Evolutionary conservation across 108 stramenopile species (phyloP), one percentile per base, ranked within the genome.

Genomic region (Pseudonitzschia pungens): DNA sequence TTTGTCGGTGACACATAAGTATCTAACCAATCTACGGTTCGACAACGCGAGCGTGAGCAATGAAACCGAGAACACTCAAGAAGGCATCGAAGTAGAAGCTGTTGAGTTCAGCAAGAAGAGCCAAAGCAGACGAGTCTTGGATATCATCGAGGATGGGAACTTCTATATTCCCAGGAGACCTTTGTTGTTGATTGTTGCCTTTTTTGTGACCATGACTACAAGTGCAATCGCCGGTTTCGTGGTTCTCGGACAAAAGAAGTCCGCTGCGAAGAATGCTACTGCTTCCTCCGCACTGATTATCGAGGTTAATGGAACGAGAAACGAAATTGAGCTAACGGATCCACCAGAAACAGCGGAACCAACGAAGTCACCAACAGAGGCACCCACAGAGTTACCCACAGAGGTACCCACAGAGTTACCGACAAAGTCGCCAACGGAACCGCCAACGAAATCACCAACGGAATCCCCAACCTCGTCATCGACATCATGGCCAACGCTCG

Each of bases 11-110:
- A 5, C 36, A 6, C n/a, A n/a, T n/a, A n/a, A n/a, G n/a, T n/a
- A 36, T 36, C 36, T 36, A 2, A 36, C 4, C 36, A 36, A 36
- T 54, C 15, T 54, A 14, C 53, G 22, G 8, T 24, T 21, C 24
- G 53, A 54, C n/a, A 15, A 54, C 8, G 24, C 53, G 53, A 58
- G 27, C 57, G 27, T 15, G 5, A 15, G 4, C 9, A 24, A 27
- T 6, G 21, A 15, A 14, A 1, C 29, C 16, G 10, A 18, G 1
- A 10, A 1, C 11, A 62, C 33, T 40, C 29, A 62, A 14, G 36
- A 62, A 14, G 60, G 60, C 36, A 62, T 62, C 36, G 60, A 62
- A 40, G 60, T 62, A 14, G 60, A 62, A 40, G 60, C 60, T 7
- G 15, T 62, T 8, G 60, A 62, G 20, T 62, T 62, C n/a, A n/a